These are phyloP conservation scores for Ophiostoma populinum DNA, from an alignment of 2,329 filamentous ascomycete genomes.

Conservation along the genomic window DNA sequence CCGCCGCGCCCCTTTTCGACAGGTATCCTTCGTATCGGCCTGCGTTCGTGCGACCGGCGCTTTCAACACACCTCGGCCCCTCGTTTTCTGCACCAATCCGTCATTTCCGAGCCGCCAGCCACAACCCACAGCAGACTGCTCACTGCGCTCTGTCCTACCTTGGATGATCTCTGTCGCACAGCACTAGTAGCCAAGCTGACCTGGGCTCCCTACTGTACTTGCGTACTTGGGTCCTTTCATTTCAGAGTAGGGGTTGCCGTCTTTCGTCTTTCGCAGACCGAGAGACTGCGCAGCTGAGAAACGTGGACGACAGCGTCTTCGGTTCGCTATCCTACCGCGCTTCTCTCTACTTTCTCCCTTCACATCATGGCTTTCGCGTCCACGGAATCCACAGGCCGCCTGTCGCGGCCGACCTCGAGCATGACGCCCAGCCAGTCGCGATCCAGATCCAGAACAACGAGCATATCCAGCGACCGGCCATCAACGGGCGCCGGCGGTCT, in stretches of 20 bases:
- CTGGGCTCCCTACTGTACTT: background rate
- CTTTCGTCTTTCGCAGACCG: too few species aligned
- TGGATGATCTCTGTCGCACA: conserved; percentile 1
- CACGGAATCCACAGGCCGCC: conserved; percentile 5
- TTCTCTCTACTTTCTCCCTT: background rate
- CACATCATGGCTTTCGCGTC: conserved; percentile 9
- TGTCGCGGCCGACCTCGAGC: conserved; percentile 12
- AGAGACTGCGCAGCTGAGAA: background rate
- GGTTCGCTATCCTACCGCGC: background rate
- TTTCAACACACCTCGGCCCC: background rate
- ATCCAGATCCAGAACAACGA: conserved; percentile 34
- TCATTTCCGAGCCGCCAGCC: conserved; percentile 7
- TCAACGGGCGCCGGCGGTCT: conserved; percentile 42
- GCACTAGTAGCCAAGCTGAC: conserved; percentile 1
- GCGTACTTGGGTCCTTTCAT: too few species aligned
- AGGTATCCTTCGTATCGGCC: background rate
- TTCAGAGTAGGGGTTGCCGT: too few species aligned
- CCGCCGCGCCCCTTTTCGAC: too few species aligned
- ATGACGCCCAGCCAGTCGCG: conserved; percentile 14
- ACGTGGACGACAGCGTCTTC: background rate
- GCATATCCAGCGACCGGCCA: conserved; percentile 54
- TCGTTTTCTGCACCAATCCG: conserved; percentile 4
- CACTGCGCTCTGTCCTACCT: conserved; percentile 6
- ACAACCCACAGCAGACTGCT: conserved; percentile 2
- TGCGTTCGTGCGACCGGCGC: conserved; percentile 1